These are phyloP conservation scores for Eucalyptus sp. DNA, from an alignment of 345 rosid genomes.

Conservation along the genomic window DNA sequence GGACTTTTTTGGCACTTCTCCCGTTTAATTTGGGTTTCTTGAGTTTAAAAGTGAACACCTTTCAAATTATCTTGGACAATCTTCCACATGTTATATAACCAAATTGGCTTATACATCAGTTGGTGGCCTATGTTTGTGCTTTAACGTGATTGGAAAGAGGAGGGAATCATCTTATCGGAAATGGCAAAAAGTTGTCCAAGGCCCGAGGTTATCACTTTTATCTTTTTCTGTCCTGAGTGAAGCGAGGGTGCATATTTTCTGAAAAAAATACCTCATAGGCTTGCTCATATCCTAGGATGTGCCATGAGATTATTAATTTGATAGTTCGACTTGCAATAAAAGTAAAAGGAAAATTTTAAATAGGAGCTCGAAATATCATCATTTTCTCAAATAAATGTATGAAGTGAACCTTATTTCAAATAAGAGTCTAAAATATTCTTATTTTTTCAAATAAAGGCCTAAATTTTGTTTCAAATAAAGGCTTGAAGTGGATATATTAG, in stretches of 20 bases:
- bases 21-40: neutral
- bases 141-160: neutral
- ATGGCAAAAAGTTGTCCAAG: neutral
- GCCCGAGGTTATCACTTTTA: neutral
- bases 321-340: neutral
- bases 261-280: neutral
- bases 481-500: accelerated
- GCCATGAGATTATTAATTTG: neutral
- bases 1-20: too few relatives aligned
- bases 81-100: neutral
- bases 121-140: neutral
- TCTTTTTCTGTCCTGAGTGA: neutral
- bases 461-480: too few relatives aligned
- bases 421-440: accelerated
- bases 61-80: neutral
- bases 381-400: accelerated
- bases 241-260: neutral
- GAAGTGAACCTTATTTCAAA: accelerated
- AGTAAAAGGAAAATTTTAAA: neutral
- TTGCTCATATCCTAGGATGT: neutral
- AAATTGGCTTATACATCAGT: neutral
- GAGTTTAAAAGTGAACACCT: neutral
- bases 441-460: too few relatives aligned
- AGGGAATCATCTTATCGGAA: neutral
- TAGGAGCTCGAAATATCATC: accelerated